phyloP scores from a whole-genome alignment of 192 early-diverging fungal species.

The Martensiomyces pterosporus region DNA sequence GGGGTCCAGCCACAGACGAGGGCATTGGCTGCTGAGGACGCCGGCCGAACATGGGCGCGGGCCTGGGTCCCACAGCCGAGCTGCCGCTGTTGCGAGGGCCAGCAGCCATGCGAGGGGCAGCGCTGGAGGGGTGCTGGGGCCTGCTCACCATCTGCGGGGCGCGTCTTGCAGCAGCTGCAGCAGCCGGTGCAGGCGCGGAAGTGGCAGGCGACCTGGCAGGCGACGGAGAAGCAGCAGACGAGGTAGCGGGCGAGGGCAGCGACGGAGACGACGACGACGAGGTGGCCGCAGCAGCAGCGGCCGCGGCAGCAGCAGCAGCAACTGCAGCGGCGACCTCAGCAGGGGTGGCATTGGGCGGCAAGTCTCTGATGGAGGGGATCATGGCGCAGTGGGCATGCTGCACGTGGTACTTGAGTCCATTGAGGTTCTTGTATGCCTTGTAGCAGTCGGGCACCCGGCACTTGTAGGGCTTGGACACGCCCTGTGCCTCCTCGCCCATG shows the following conservation, averaged over 20 bases:
- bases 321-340: constrained; percentile 59
- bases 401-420: constrained; percentile 93
- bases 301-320: constrained; percentile 54
- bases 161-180: no score
- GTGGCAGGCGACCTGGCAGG: no score
- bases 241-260: no score
- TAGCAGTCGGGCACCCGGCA: constrained; percentile 82
- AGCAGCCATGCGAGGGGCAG: no score
- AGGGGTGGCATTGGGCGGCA: constrained; percentile 52
- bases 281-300: constrained; percentile 24
- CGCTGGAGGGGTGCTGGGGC: no score
- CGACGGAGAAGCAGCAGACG: constrained; percentile 11
- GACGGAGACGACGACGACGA: constrained; percentile 9
- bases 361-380: constrained; percentile 43
- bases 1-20: no score
- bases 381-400: constrained; percentile 78
- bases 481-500: constrained; percentile 56
- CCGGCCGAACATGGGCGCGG: no score
- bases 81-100: no score
- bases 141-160: no score
- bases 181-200: no score
- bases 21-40: no score
- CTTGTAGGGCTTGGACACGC: constrained; percentile 61
- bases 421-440: constrained; percentile 95
- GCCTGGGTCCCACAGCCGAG: no score